Evolutionary conservation across 2,329 filamentous ascomycete species (phyloP), one percentile per base, ranked within the genome.

Genomic region (Scortechinia acanthostroma): DNA sequence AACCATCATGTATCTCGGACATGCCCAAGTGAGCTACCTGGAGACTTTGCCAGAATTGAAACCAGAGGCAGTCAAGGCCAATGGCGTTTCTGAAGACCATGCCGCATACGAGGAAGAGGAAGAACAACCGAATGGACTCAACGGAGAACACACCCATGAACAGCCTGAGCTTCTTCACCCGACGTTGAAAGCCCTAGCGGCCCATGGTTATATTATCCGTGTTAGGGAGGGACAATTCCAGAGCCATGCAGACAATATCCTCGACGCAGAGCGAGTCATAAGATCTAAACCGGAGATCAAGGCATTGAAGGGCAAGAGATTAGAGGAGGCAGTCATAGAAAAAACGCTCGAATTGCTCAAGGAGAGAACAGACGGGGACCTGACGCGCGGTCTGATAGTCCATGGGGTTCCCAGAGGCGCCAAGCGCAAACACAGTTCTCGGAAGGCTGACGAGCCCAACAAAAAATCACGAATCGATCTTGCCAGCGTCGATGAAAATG

Each of bases 141-240:
- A 30, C 25, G 25, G 25, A 10, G 25, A 30, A 30, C n/a, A 30
- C 25, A n/a, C 25, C n/a, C n/a, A 10, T 10, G 35, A 40, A 19
- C 35, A 10, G 17, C 35, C 35, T 17, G 6, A 40, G 14, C 10
- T 19, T 19, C 55, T 67, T 17, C 58, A 64, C 43, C 51, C 61
- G n/a, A 62, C 62, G 4, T 51, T 68, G 42, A 64, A 61, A 42
- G 53, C 52, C 25, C 56, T 68, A 33, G 63, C 64, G 3, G 61
- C 60, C 4, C 64, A 66, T 50, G 64, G 64, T 16, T 67, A 64
- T 46, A 59, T 68, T 21, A 52, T 58, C 33, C 61, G 61, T 4
- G 58, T 66, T 21, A 54, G 60, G 21, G 64, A 67, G 25, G 57
- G 58, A 14, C 60, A 66, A 43, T 63, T 67, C 45, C 64, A 67